Conservation (phyloP, 805 yeast genomes). For the Priceomyces castillae region DNA sequence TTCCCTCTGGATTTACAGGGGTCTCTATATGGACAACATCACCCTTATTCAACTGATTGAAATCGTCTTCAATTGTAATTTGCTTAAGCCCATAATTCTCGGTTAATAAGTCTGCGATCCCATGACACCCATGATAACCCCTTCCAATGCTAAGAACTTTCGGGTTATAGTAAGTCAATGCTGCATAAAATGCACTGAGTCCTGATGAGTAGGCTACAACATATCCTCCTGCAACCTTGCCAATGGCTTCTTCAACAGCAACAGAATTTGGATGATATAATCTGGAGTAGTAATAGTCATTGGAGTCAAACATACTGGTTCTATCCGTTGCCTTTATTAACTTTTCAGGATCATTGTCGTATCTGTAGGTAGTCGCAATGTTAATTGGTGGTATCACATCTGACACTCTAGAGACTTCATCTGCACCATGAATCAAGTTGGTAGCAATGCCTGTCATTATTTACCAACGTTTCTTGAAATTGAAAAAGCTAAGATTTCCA, state of each 20-base stretch:
- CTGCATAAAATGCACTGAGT: constrained; percentile 74
- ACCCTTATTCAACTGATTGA: constrained; percentile 54
- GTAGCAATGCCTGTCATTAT: constrained; percentile 52
- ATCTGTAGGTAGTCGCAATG: constrained; percentile 74
- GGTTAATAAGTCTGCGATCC: constrained; percentile 59
- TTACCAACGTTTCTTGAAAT: neutral
- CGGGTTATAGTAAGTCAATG: constrained; percentile 68
- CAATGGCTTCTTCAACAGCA: constrained; percentile 64
- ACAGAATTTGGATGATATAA: constrained; percentile 69
- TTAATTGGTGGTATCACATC: constrained; percentile 82
- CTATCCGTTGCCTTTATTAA: constrained; percentile 42
- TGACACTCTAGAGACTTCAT: constrained; percentile 49
- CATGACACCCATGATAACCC: constrained; percentile 84
- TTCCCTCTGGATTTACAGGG: constrained; percentile 84
- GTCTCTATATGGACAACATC: constrained; percentile 84
- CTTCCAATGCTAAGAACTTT: constrained; percentile 70
- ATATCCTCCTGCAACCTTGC: constrained; percentile 57
- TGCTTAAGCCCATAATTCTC: constrained; percentile 58
- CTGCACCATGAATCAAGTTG: constrained; percentile 69
- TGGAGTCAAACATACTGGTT: constrained; percentile 8
- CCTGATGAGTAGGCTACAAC: constrained; percentile 77
- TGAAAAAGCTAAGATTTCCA: too few species aligned
- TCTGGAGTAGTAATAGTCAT: constrained; percentile 55
- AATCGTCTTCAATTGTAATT: constrained; percentile 38
- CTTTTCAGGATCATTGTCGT: constrained; percentile 56